Percentiles rank a stretch among this genome's conserved stretches.
Evolutionary conservation across 345 rosid species (phyloP).

Genomic region (Lepidium aucheri): DNA sequence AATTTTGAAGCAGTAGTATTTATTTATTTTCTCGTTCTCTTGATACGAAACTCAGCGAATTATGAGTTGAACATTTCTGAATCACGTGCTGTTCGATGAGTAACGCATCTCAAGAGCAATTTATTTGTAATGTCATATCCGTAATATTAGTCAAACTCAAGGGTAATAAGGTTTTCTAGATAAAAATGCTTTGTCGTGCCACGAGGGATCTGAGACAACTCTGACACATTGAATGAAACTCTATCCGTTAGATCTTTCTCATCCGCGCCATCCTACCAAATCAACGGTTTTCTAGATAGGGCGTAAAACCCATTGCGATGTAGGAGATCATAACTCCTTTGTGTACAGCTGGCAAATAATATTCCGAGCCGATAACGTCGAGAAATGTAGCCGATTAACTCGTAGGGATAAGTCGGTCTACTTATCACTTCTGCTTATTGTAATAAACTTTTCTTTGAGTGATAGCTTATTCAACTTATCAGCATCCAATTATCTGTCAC

Average conservation of each 20-base stretch:
- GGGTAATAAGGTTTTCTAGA: conserved; percentile 11
- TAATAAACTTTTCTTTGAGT: not conserved
- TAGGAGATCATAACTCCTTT: not conserved
- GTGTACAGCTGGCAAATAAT: conserved; percentile 55
- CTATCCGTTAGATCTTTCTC: conserved; percentile 27
- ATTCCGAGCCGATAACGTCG: conserved; percentile 81
- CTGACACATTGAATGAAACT: conserved; percentile 26
- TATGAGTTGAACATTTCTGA: conserved; percentile 21
- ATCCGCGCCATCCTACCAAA: not conserved
- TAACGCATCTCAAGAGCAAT: conserved; percentile 27
- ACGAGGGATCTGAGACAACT: conserved; percentile 34
- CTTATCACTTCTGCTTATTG: conserved; percentile 12
- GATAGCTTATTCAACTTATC: fast-evolving
- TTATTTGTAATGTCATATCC: conserved; percentile 26
- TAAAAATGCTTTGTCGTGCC: conserved; percentile 44
- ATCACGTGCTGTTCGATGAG: conserved; percentile 42
- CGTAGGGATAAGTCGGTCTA: fast-evolving
- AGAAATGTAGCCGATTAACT: conserved; percentile 71
- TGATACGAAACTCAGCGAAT: no score
- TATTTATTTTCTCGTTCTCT: no score
- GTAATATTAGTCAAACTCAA: conserved; percentile 28
- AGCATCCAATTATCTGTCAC: conserved; percentile 39
- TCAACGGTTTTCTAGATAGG: not conserved
- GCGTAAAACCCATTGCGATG: not conserved
- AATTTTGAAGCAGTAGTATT: no score